These are phyloP conservation scores for Aurantiochytrium sp. DNA, from an alignment of 108 stramenopile genomes.

Conservation along the genomic window DNA sequence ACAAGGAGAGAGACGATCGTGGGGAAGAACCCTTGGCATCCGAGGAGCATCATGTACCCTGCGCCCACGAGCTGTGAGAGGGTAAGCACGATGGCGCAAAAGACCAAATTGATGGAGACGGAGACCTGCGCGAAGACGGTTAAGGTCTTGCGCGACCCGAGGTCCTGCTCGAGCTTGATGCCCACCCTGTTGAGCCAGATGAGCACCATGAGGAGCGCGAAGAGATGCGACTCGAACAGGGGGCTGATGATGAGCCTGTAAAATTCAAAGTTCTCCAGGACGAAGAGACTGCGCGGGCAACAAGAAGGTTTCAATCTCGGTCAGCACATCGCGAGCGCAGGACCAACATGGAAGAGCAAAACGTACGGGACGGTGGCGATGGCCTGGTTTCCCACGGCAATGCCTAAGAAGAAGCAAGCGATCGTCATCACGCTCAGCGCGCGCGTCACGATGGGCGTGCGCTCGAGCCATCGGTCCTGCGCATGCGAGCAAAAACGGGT, in stretches of 20 bases:
- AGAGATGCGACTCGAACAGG: background rate
- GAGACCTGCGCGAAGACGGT: background rate
- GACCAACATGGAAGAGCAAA: too few species aligned
- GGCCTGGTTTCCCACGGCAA: background rate
- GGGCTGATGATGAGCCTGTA: background rate
- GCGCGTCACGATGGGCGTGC: background rate
- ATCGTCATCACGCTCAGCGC: background rate
- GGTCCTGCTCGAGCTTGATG: background rate
- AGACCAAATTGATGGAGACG: background rate
- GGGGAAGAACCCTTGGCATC: conserved; percentile 8
- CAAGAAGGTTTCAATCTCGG: too few species aligned
- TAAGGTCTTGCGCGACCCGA: background rate
- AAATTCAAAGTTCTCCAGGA: background rate
- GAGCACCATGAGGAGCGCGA: background rate
- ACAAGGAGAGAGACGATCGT: background rate
- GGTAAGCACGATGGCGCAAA: background rate
- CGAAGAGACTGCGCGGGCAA: background rate
- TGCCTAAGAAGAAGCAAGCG: background rate
- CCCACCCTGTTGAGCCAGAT: background rate
- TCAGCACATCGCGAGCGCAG: too few species aligned
- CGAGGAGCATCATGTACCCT: background rate
- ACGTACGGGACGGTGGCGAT: background rate
- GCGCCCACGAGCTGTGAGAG: background rate
- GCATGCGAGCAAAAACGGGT: background rate
- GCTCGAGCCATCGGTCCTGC: background rate